Conservation (phyloP, 2,329 filamentous ascomycete genomes). For the Monosporascus sp. region DNA sequence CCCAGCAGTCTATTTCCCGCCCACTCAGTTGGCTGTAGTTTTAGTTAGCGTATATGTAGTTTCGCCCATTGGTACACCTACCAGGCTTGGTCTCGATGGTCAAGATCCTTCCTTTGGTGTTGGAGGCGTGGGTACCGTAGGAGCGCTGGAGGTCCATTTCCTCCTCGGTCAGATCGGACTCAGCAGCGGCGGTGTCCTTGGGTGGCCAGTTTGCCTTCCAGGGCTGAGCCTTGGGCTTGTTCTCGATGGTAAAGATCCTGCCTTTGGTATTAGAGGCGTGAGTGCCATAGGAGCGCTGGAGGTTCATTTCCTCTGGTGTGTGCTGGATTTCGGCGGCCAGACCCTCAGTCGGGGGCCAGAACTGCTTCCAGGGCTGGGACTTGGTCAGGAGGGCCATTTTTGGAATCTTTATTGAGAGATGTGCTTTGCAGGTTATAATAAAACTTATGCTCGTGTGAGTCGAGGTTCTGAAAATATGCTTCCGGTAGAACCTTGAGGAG, state of each 20-base stretch:
- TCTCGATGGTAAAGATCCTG: conserved; percentile 7
- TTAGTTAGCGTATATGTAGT: background rate
- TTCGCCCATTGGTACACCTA: background rate
- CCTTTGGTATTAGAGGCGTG: conserved; percentile 16
- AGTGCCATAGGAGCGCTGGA: conserved; percentile 12
- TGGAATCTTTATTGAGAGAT: conserved; percentile 5
- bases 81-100: conserved; percentile 3
- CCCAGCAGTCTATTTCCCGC: background rate
- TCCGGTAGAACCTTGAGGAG: background rate
- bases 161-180: conserved; percentile 2
- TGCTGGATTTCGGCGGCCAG: background rate
- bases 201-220: conserved; percentile 1
- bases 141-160: conserved; percentile 8
- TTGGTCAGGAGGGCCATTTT: conserved; percentile 6
- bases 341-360: background rate
- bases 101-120: conserved; percentile 13
- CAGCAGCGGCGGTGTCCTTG: background rate
- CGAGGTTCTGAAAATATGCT: background rate
- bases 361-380: conserved; percentile 2
- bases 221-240: conserved; percentile 2
- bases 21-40: background rate
- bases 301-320: conserved; percentile 3
- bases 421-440: background rate
- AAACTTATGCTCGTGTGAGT: background rate
- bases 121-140: conserved; percentile 13